Evolutionary conservation across 495 filamentous ascomycete genomes (phyloP).

Genomic region (Staphylotrichum tortipilum): DNA sequence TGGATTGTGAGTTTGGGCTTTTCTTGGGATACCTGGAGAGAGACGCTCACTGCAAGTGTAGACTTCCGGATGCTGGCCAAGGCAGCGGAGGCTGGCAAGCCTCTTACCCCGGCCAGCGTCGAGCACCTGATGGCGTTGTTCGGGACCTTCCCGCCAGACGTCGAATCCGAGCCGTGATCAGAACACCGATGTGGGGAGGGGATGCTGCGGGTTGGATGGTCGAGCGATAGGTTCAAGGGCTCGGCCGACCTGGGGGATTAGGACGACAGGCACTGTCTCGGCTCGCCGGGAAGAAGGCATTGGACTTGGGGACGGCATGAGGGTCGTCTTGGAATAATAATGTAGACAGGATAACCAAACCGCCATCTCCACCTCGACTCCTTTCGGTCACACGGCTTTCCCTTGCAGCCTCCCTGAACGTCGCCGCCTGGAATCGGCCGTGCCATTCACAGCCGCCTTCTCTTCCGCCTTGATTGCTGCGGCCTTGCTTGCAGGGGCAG

Average conservation of each 20-base stretch:
- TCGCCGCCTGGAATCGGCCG: slow-evolving; percentile 18
- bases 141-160: slow-evolving; percentile 26
- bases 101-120: slow-evolving; percentile 11
- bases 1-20: slow-evolving; percentile 19
- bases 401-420: slow-evolving; percentile 30
- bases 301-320: too few relatives aligned
- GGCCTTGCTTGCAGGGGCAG: background rate
- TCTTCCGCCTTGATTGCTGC: slow-evolving; percentile 8
- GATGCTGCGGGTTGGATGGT: background rate
- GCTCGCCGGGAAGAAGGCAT: too few relatives aligned
- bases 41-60: slow-evolving; percentile 4
- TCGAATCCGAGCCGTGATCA: slow-evolving; percentile 23
- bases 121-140: slow-evolving; percentile 30
- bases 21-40: background rate
- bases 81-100: slow-evolving; percentile 14
- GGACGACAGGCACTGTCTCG: too few relatives aligned
- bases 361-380: too few relatives aligned
- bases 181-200: background rate
- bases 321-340: too few relatives aligned
- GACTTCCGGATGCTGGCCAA: slow-evolving; percentile 30
- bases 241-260: too few relatives aligned
- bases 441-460: background rate
- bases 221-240: background rate
- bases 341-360: background rate
- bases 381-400: slow-evolving; percentile 1